Percentiles rank a stretch among this genome's conserved stretches.
Evolutionary conservation across 768 basidiomycete genomes (phyloP).

Genomic region (Psilocybe cubensis): DNA sequence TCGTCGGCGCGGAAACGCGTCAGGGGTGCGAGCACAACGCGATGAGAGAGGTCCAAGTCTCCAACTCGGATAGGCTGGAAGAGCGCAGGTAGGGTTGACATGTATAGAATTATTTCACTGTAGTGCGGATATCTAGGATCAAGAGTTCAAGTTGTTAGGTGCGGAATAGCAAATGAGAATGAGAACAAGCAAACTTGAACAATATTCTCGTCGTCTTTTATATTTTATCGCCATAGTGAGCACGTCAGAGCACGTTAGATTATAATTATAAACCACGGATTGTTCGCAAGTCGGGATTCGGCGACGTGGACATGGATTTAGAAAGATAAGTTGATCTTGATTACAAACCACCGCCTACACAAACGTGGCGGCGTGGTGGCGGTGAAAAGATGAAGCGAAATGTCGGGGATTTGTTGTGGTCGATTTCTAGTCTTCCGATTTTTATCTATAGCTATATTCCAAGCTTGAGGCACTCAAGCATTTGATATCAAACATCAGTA

Average conservation of each 20-base stretch:
- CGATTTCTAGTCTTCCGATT: neutral
- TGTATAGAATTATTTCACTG: neutral
- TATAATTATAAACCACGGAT: neutral
- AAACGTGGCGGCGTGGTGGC: neutral
- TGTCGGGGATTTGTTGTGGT: neutral
- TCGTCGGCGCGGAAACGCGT: slow-evolving; percentile 46
- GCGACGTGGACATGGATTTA: neutral
- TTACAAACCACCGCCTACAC: neutral
- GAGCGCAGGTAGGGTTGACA: slow-evolving; percentile 28
- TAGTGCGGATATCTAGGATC: no score
- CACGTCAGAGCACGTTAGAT: neutral
- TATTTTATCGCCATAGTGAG: neutral
- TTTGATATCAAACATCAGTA: no score
- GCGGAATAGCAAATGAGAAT: no score
- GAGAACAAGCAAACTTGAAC: no score
- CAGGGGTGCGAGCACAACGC: slow-evolving; percentile 56
- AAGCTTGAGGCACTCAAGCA: no score
- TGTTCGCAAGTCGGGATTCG: no score
- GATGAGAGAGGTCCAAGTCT: slow-evolving; percentile 43
- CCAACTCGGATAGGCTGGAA: slow-evolving; percentile 55
- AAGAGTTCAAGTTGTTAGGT: no score
- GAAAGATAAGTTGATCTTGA: neutral
- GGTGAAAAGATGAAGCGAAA: no score
- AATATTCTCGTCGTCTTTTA: neutral
- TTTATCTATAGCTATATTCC: neutral